Base-by-base conservation (phyloP, 2,329 filamentous ascomycete species). In the Fusarium liriodendri region DNA sequence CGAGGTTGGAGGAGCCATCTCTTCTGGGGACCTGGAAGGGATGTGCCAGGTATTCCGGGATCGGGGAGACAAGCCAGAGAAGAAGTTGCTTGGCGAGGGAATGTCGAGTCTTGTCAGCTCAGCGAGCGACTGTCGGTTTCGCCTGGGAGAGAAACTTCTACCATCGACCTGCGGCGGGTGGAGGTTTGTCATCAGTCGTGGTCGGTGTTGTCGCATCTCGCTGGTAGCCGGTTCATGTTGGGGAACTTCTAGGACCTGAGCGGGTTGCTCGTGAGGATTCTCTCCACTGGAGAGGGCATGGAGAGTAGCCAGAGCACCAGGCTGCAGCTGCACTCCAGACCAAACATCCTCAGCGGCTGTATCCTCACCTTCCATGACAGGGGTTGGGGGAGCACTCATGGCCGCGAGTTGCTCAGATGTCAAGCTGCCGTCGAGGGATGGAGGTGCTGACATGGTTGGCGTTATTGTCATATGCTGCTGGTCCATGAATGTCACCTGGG, bases 11-110 rank as follows among this genome's bases (percentile, higher is more conserved):
- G 91, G 90, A 4, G 85, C 83, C 72, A 87, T 80, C 20, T 87
- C 88, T 9, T 89, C 87, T 14, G 88, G 87, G 22, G 87, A 86
- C 75, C 82, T 84, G 32, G 84, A 84, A 13, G 88, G 86, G 69
- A 92, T 85, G 78, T 94, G 91, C 96, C 96, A 98, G 14, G 95
- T 97, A 78, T 92, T 91, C 62, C 95, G 91, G 40, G 92, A 91
- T 62, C 90, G 89, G 5, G 92, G 90, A 40, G 93, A 94, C 32
- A 98, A 88, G 0, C 93, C 95, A 3, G 94, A 94, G 83, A 98
- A 98, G 87, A 98, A 98, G 1, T 93, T 95, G 29, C 94, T 93
- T 0, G 96, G 96, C 0, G 96, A 98, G 7, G 95, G 96, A 37
- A 98, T 95, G 29, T 95, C 95, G 22, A 98, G 88, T 68, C 90